Conservation (phyloP, 2,329 filamentous ascomycete species). For the Cladosporium sp. region DNA sequence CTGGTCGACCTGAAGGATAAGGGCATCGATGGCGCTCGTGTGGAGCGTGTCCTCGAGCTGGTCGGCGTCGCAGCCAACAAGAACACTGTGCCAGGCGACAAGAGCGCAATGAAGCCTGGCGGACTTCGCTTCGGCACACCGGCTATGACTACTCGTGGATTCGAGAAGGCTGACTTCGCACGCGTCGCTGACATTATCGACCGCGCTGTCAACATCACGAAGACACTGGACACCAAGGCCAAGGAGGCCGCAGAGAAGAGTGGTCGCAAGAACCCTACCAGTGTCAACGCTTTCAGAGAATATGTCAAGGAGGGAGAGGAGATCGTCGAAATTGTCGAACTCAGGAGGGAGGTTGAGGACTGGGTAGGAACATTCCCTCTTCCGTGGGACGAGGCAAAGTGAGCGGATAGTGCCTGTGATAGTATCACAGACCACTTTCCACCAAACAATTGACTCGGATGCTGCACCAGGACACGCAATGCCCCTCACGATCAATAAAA, state of each 20-base stretch:
- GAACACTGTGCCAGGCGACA: conserved; percentile 96
- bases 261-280: conserved; percentile 61
- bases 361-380: conserved; percentile 72
- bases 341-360: conserved; percentile 70
- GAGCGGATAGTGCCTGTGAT: not conserved
- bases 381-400: conserved; percentile 54
- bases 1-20: conserved; percentile 88
- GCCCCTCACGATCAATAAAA: not conserved
- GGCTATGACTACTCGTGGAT: conserved; percentile 96
- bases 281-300: conserved; percentile 64
- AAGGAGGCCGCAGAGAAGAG: conserved; percentile 64
- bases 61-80: conserved; percentile 99
- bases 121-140: conserved; percentile 92
- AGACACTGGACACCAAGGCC: conserved; percentile 69
- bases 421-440: not conserved
- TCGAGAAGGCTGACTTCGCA: conserved; percentile 81
- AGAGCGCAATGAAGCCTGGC: conserved; percentile 86
- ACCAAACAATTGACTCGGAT: not conserved
- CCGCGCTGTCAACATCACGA: conserved; percentile 73
- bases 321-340: conserved; percentile 66
- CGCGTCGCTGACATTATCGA: conserved; percentile 83
- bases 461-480: not conserved
- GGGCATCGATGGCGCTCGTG: conserved; percentile 84
- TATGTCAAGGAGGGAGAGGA: conserved; percentile 64
- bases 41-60: conserved; percentile 92